These are phyloP conservation scores for Phytophthora lateralis DNA, from an alignment of 352 stramenopile genomes.

Conservation along the genomic window DNA sequence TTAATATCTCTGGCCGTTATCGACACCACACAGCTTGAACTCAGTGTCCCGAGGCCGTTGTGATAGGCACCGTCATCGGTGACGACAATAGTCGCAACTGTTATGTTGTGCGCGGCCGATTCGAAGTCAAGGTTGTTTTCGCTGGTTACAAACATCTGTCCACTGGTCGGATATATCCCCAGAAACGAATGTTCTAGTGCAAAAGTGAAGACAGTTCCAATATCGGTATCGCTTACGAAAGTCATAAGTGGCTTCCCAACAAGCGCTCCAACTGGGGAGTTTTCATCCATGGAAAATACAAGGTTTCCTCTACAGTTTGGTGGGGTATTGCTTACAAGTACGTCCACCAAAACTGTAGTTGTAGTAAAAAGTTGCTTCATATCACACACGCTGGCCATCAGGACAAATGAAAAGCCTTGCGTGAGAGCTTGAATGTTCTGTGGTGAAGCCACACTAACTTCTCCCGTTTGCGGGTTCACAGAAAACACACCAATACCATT, in stretches of 20 bases:
- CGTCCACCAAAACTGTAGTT: slow-evolving; percentile 10
- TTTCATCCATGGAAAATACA: slow-evolving; percentile 26
- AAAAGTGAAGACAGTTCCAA: slow-evolving; percentile 31
- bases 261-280: slow-evolving; percentile 17
- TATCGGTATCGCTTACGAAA: slow-evolving; percentile 30
- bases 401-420: slow-evolving; percentile 11
- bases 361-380: slow-evolving; percentile 2
- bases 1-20: slow-evolving; percentile 35
- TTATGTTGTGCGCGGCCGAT: slow-evolving; percentile 3
- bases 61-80: slow-evolving; percentile 41
- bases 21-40: slow-evolving; percentile 30
- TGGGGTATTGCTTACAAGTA: slow-evolving; percentile 23
- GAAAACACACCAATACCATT: slow-evolving; percentile 26
- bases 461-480: slow-evolving; percentile 22
- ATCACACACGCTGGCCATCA: slow-evolving; percentile 24
- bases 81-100: slow-evolving; percentile 28
- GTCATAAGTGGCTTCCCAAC: slow-evolving; percentile 17
- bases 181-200: slow-evolving; percentile 37
- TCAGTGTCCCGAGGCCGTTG: slow-evolving; percentile 27
- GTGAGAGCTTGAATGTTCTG: slow-evolving; percentile 18
- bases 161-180: slow-evolving; percentile 17
- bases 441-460: slow-evolving; percentile 12
- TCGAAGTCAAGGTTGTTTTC: slow-evolving; percentile 38
- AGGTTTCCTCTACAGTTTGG: slow-evolving; percentile 14
- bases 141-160: slow-evolving; percentile 34